Conservation (phyloP, 2,329 filamentous ascomycete genomes). For the Fusarium sp. region DNA sequence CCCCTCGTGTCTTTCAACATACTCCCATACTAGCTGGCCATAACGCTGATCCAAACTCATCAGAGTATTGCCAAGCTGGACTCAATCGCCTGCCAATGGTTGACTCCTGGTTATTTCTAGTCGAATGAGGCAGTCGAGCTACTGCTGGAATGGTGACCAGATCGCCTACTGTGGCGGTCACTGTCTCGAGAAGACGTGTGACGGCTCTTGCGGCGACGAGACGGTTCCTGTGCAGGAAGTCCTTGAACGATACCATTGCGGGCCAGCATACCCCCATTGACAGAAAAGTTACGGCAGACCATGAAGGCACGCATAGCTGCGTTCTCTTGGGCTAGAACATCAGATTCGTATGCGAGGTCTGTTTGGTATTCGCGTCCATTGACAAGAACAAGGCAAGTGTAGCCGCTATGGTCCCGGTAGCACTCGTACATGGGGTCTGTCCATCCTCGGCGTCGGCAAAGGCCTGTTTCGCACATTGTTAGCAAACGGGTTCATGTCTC, state of each 20-base stretch:
- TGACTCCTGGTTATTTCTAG: constrained; percentile 46
- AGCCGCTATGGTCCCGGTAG: constrained; percentile 78
- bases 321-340: constrained; percentile 87
- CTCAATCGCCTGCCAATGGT: constrained; percentile 3
- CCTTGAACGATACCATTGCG: constrained; percentile 76
- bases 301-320: constrained; percentile 96
- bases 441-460: constrained; percentile 95
- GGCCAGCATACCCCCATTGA: constrained; percentile 91
- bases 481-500: constrained; percentile 40
- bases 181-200: constrained; percentile 61
- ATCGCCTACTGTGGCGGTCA: constrained; percentile 59
- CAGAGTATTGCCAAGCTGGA: constrained; percentile 12
- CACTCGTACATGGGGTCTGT: constrained; percentile 89
- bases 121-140: constrained; percentile 70
- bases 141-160: constrained; percentile 70
- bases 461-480: constrained; percentile 68
- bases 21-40: constrained; percentile 16
- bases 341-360: constrained; percentile 84
- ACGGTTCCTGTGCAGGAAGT: constrained; percentile 64
- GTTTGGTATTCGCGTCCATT: constrained; percentile 98
- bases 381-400: constrained; percentile 89
- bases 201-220: constrained; percentile 63
- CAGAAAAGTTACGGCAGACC: constrained; percentile 97
- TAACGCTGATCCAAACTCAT: constrained; percentile 31
- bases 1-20: constrained; percentile 22